phyloP scores from a whole-genome alignment of 805 yeast genomes.

The Nakazawaea wickerhamii region DNA sequence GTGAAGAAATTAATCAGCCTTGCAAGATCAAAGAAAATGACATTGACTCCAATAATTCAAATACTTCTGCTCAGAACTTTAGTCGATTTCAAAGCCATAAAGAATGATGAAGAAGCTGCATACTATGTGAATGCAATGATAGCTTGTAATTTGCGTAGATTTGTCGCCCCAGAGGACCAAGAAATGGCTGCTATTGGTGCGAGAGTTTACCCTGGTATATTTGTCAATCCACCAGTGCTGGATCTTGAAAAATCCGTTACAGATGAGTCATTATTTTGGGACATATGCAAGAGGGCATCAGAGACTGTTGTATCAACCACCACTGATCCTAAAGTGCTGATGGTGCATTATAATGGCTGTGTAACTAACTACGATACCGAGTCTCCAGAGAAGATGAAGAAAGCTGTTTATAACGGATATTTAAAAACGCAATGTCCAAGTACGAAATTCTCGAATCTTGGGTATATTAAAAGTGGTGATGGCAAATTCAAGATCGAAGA shows the following conservation, averaged over 20 bases:
- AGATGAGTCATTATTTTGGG: constrained; percentile 10
- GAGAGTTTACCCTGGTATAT: constrained; percentile 6
- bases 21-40: background rate
- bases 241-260: background rate
- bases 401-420: background rate
- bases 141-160: constrained; percentile 8
- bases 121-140: constrained; percentile 11
- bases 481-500: constrained; percentile 5
- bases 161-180: background rate
- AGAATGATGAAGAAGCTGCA: background rate
- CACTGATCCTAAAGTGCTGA: constrained; percentile 1
- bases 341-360: background rate
- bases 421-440: background rate
- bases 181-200: constrained; percentile 5
- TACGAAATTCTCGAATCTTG: constrained; percentile 11
- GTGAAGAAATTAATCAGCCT: background rate
- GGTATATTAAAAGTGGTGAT: constrained; percentile 1
- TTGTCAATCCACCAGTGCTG: constrained; percentile 4
- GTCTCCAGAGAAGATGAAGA: background rate
- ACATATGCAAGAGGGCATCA: background rate
- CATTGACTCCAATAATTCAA: constrained; percentile 10
- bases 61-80: background rate
- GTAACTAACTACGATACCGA: background rate
- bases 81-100: background rate
- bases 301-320: background rate